These are phyloP conservation scores for Agapanthus africanus DNA, from an alignment of 106 monocot species.

Conservation along the genomic window DNA sequence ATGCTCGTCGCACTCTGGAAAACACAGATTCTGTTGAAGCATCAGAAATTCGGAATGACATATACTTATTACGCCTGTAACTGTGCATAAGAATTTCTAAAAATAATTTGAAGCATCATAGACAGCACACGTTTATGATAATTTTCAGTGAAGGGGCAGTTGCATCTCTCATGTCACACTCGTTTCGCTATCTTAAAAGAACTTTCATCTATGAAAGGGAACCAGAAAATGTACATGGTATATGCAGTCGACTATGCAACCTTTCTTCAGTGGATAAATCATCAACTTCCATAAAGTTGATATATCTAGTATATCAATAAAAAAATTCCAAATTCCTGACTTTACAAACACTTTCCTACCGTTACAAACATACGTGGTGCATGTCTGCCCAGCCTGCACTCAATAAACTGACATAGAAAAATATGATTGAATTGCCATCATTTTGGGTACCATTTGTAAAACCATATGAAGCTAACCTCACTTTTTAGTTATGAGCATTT, in stretches of 20 bases:
- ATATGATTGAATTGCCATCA: background rate
- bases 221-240: background rate
- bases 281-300: no score
- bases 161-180: no score
- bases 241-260: background rate
- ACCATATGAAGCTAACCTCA: background rate
- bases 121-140: background rate
- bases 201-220: background rate
- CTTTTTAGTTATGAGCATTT: background rate
- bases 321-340: no score
- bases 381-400: background rate
- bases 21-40: no score
- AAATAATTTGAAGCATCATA: background rate
- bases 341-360: no score
- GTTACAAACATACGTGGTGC: background rate
- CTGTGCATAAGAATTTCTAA: background rate
- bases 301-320: background rate
- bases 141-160: background rate
- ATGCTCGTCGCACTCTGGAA: background rate
- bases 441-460: background rate
- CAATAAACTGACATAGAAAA: background rate
- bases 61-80: background rate
- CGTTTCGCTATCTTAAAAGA: background rate
- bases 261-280: background rate
- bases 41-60: no score